These are phyloP conservation scores for Fusarium xylarioides DNA, from an alignment of 2,329 filamentous ascomycete species.

Conservation along the genomic window DNA sequence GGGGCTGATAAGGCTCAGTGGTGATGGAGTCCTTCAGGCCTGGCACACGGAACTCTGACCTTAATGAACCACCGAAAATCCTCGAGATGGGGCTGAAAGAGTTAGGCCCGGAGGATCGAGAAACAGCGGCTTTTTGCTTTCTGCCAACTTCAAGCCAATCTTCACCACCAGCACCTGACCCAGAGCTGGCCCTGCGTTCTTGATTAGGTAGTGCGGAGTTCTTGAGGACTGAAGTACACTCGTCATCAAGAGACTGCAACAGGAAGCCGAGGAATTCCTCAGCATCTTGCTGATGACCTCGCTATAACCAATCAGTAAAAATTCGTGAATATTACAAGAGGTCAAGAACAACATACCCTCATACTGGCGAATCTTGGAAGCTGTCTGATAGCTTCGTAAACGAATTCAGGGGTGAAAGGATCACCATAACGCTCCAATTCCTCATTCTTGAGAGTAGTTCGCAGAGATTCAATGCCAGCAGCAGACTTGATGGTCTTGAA, in stretches of 20 bases:
- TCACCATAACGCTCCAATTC: conserved; percentile 93
- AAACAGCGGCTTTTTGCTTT: conserved; percentile 87
- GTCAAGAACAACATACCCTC: conserved; percentile 68
- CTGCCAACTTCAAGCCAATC: conserved; percentile 94
- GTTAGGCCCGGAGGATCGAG: conserved; percentile 81
- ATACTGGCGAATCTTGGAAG: conserved; percentile 91
- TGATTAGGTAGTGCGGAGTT: conserved; percentile 45
- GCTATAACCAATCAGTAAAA: conserved; percentile 56
- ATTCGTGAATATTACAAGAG: no score
- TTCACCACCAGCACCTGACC: conserved; percentile 43
- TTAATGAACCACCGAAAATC: conserved; percentile 91
- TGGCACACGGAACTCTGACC: conserved; percentile 87
- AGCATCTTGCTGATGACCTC: conserved; percentile 96
- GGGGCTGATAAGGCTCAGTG: conserved; percentile 89
- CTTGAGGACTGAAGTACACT: conserved; percentile 80
- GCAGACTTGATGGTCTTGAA: conserved; percentile 88
- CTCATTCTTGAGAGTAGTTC: conserved; percentile 77
- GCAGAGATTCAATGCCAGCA: conserved; percentile 75
- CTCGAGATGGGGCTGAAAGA: conserved; percentile 86
- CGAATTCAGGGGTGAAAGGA: conserved; percentile 90
- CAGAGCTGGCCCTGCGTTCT: conserved; percentile 40
- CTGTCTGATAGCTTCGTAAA: conserved; percentile 90
- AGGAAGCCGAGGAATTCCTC: conserved; percentile 96
- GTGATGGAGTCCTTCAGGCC: conserved; percentile 92
- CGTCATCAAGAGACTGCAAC: conserved; percentile 90